phyloP scores from a whole-genome alignment of 257 asterid species.

The Buddleja alternifolia region DNA sequence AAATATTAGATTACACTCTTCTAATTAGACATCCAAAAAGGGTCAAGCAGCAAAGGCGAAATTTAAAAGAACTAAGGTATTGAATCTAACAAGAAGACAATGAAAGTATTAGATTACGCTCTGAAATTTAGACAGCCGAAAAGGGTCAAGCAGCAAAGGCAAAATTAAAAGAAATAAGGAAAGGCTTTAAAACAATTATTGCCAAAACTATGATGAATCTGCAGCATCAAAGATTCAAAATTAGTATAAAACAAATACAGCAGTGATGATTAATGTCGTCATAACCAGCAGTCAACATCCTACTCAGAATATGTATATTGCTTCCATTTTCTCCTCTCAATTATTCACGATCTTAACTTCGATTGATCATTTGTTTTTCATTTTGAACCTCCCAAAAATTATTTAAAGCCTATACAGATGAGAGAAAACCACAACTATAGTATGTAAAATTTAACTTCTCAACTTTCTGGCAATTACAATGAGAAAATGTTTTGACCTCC shows the following conservation, averaged over 20 bases:
- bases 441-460: not conserved
- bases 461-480: not conserved
- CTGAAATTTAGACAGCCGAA: too few species aligned
- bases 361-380: constrained; percentile 5
- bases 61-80: not conserved
- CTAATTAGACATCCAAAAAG: constrained; percentile 24
- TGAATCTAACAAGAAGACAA: not conserved
- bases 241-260: constrained; percentile 19
- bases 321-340: not conserved
- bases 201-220: constrained; percentile 6
- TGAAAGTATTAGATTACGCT: too few species aligned
- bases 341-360: constrained; percentile 3
- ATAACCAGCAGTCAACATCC: constrained; percentile 4
- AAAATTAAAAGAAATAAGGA: too few species aligned
- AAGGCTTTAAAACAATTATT: constrained; percentile 10
- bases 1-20: constrained; percentile 14
- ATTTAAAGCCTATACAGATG: constrained; percentile 1
- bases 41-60: constrained; percentile 25
- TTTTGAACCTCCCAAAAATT: constrained; percentile 4
- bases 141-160: too few species aligned
- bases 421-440: constrained; percentile 14
- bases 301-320: constrained; percentile 3
- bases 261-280: constrained; percentile 11
- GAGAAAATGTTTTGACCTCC: not conserved
- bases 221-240: constrained; percentile 1